Evolutionary conservation across 495 filamentous ascomycete genomes (phyloP).

Genomic region (Alectoria sarmentosa): DNA sequence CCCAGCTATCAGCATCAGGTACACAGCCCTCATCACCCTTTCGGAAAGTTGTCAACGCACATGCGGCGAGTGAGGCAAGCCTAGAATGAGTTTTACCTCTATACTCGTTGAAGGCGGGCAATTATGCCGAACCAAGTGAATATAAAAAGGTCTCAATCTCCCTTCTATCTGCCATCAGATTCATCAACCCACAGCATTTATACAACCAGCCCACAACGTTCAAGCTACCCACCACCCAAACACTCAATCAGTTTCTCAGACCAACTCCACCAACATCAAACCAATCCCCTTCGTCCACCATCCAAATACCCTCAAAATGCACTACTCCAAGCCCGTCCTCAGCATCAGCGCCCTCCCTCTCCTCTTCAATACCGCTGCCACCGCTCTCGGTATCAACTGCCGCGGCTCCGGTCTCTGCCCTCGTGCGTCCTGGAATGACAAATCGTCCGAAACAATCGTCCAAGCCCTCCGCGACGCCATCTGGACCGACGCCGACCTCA

Average conservation of each 20-base stretch:
- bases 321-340: neutral
- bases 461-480: constrained; percentile 20
- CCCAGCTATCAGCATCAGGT: neutral
- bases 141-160: neutral
- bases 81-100: neutral
- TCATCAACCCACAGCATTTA: neutral
- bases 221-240: neutral
- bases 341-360: constrained; percentile 6
- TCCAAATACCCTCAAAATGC: constrained; percentile 7
- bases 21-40: neutral
- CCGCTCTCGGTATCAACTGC: constrained; percentile 22
- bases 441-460: constrained; percentile 8
- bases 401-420: constrained; percentile 19
- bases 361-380: constrained; percentile 4
- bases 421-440: constrained; percentile 13
- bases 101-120: neutral
- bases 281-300: neutral
- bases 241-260: neutral
- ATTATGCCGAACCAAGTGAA: neutral
- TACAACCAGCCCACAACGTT: neutral
- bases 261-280: neutral
- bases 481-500: constrained; percentile 7
- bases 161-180: neutral
- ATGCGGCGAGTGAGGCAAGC: neutral
- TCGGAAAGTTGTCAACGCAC: neutral